Conservation (phyloP, 164 flowering plant species). For the Warburgia ugandensis region DNA sequence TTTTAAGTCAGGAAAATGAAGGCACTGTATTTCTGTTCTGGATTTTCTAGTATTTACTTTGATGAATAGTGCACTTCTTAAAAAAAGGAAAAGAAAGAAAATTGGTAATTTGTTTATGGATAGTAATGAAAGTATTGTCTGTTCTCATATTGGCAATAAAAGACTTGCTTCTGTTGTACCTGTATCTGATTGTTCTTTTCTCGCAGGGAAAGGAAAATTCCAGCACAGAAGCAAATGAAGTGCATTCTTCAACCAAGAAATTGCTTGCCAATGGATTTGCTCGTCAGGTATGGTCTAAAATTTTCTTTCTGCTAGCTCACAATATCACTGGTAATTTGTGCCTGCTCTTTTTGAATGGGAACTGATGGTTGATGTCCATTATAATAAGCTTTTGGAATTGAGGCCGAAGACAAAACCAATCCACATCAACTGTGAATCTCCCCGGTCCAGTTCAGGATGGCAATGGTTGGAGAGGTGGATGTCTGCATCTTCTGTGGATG, state of each 20-base stretch:
- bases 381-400: conserved; percentile 64
- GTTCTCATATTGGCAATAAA: no score
- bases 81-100: no score
- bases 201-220: conserved; percentile 36
- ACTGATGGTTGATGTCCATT: conserved; percentile 4
- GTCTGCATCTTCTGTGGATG: conserved; percentile 47
- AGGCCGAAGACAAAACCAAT: conserved; percentile 52
- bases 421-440: conserved; percentile 65
- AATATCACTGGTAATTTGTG: neutral
- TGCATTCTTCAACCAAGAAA: conserved; percentile 41
- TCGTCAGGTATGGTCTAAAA: conserved; percentile 48
- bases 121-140: no score
- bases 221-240: conserved; percentile 20
- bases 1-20: no score
- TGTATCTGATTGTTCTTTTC: neutral
- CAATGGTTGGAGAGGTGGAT: conserved; percentile 96
- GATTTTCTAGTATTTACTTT: no score
- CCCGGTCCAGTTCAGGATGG: conserved; percentile 62
- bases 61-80: no score
- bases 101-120: no score
- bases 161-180: no score
- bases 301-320: neutral
- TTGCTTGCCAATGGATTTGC: conserved; percentile 68
- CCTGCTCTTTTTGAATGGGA: conserved; percentile 1
- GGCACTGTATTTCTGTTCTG: no score